Percentiles rank a stretch among this genome's conserved stretches.
Evolutionary conservation across 352 stramenopile species (phyloP).

Genomic region (Phytophthora hibernalis): DNA sequence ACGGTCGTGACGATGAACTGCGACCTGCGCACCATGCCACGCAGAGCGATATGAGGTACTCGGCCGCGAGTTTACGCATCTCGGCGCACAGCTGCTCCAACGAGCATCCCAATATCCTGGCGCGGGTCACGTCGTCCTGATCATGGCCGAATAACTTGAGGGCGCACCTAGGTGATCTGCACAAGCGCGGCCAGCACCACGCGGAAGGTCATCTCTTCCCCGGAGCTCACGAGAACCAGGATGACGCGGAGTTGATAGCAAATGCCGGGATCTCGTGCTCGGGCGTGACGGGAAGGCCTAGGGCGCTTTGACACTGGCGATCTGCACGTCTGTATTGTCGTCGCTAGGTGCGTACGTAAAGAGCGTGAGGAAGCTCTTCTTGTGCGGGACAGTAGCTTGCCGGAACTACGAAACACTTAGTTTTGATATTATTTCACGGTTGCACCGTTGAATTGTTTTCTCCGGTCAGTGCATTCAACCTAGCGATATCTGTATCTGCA

Average conservation of each 20-base stretch:
- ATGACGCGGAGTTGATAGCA: constrained; percentile 77
- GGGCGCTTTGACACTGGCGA: constrained; percentile 75
- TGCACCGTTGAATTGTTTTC: too few species aligned
- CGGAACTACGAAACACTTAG: too few species aligned
- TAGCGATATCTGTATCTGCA: too few species aligned
- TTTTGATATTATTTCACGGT: too few species aligned
- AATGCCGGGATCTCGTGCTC: constrained; percentile 78
- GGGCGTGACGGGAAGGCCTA: constrained; percentile 78
- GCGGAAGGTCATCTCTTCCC: constrained; percentile 73
- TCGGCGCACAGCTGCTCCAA: constrained; percentile 70
- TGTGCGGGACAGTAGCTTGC: constrained; percentile 73
- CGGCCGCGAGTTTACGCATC: constrained; percentile 79
- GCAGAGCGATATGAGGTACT: constrained; percentile 83
- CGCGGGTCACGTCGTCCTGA: constrained; percentile 72
- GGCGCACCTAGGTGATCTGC: constrained; percentile 78
- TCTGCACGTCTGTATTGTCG: constrained; percentile 64
- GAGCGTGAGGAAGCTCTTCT: constrained; percentile 81
- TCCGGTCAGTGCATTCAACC: too few species aligned
- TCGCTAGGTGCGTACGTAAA: constrained; percentile 80
- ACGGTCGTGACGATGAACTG: constrained; percentile 66
- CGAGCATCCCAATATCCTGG: constrained; percentile 83
- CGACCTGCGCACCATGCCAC: constrained; percentile 84
- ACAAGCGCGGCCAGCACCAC: constrained; percentile 78
- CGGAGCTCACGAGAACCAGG: constrained; percentile 57
- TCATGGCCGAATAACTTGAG: constrained; percentile 82